Evolutionary conservation across 768 basidiomycete genomes (phyloP).

Genomic region (Russula vinacea): DNA sequence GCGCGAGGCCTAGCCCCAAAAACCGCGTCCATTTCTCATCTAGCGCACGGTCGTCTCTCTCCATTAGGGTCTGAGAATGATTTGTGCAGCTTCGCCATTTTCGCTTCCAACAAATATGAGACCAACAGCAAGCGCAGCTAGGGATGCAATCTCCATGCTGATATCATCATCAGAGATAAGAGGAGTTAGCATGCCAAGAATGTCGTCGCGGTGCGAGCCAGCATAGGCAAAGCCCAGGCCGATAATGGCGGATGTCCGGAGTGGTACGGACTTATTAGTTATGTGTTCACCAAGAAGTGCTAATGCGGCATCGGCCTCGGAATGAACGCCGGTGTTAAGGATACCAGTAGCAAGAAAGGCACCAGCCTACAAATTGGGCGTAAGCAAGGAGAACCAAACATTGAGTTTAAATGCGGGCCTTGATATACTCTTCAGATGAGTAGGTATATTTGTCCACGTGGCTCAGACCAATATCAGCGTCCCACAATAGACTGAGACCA

Average conservation of each 20-base stretch:
- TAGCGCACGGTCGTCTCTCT: slow-evolving; percentile 67
- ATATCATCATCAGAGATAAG: slow-evolving; percentile 75
- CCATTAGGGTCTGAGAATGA: slow-evolving; percentile 92
- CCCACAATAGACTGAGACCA: slow-evolving; percentile 92
- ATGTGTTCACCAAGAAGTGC: slow-evolving; percentile 89
- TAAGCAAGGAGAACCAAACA: slow-evolving; percentile 1
- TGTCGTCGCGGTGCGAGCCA: slow-evolving; percentile 87
- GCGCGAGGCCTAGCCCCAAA: slow-evolving; percentile 82
- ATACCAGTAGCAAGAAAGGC: slow-evolving; percentile 94
- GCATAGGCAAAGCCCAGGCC: slow-evolving; percentile 93
- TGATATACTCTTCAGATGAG: slow-evolving; percentile 93
- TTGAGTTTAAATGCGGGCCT: slow-evolving; percentile 43
- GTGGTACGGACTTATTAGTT: slow-evolving; percentile 76
- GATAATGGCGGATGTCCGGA: slow-evolving; percentile 85
- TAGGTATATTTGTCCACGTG: slow-evolving; percentile 98
- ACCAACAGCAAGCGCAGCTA: slow-evolving; percentile 85
- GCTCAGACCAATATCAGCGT: slow-evolving; percentile 88
- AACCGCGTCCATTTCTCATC: slow-evolving; percentile 95
- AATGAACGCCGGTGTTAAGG: slow-evolving; percentile 82
- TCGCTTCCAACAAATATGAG: slow-evolving; percentile 96
- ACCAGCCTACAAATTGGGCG: slow-evolving; percentile 55
- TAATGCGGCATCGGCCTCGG: slow-evolving; percentile 89
- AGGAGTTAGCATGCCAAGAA: slow-evolving; percentile 74
- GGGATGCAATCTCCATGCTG: slow-evolving; percentile 84
- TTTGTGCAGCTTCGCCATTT: slow-evolving; percentile 86